These are phyloP conservation scores for Colletotrichum tabaci DNA, from an alignment of 2,329 filamentous ascomycete genomes.

Conservation along the genomic window DNA sequence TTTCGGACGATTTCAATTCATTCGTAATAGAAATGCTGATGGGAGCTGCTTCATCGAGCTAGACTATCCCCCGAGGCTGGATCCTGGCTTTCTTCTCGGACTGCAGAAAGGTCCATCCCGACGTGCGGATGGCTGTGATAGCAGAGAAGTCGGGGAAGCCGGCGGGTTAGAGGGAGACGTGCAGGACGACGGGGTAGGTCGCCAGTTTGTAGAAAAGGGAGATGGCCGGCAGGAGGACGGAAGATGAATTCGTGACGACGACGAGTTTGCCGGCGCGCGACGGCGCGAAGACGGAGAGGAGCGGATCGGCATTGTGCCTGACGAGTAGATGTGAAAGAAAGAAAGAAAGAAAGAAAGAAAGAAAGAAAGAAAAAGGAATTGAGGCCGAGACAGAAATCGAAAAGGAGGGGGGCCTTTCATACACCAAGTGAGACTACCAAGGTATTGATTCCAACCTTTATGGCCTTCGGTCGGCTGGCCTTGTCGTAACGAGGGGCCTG, in stretches of 20 bases:
- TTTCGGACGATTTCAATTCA: background rate
- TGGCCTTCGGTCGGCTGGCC: background rate
- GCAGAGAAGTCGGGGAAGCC: background rate
- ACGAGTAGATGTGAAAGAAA: too few species aligned
- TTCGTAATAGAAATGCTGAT: background rate
- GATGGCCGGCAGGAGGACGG: background rate
- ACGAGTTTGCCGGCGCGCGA: too few species aligned
- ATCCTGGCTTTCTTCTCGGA: background rate
- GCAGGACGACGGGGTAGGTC: too few species aligned
- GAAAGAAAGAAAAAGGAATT: too few species aligned
- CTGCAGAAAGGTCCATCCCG: too few species aligned
- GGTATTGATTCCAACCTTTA: background rate
- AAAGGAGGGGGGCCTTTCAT: too few species aligned
- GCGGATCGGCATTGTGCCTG: too few species aligned
- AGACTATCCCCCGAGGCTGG: background rate
- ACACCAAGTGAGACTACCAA: background rate
- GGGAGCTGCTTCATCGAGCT: background rate
- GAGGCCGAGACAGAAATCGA: too few species aligned
- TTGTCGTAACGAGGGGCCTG: background rate
- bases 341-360: too few species aligned
- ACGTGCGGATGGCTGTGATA: background rate
- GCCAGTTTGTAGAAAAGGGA: background rate
- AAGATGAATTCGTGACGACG: background rate
- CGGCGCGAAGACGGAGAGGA: too few species aligned
- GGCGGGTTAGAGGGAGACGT: background rate